Evolutionary conservation across 768 basidiomycete species (phyloP), one percentile per base, ranked within the genome.

Genomic region (Rhodotorula babjevae): DNA sequence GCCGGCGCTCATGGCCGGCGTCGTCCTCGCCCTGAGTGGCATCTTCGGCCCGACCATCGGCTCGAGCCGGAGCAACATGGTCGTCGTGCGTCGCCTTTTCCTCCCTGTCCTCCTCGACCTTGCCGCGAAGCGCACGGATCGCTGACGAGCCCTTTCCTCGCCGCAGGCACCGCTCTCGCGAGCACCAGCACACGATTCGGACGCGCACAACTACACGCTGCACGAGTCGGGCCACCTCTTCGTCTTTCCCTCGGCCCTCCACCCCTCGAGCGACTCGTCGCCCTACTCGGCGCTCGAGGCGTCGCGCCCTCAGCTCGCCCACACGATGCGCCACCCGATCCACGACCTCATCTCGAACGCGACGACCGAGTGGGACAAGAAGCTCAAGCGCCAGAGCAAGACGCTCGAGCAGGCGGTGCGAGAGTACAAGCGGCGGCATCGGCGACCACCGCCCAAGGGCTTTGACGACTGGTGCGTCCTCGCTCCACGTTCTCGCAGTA

Each of bases 271-370:
- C 52, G 40, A 65, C 25, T 59, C 68, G 6, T 73, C 68, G 12
- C 49, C 60, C 23, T 67, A 33, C 36, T 46, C 60, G 7, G 5
- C 64, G 29, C 33, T 31, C 59, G 52, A 69, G n/a, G 68, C 66
- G 1, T 12, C 46, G 29, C 44, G 21, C 36, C 53, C 52, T 42
- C 42, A 3, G 12, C 50, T 52, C 50, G 50, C 33, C 52, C 68
- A 62, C 33, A 36, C 71, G 31, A 53, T 75, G 52, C 74, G 68
- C 29, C 92, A 99, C 79, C 94, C 95, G 9, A 96, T 98, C 72
- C 85, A 91, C 5, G 84, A 83, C 59, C 86, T 97, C 72, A 90
- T 98, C 85, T 85, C 85, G 11, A 87, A 92, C 7, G 95, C 93
- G 1, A 91, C 92, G 78, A 79, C 79, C n/a, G 83, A 84, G 67